These are phyloP conservation scores for Melampsora occidentalis DNA, from an alignment of 1,284 basidiomycete species.

Conservation along the genomic window DNA sequence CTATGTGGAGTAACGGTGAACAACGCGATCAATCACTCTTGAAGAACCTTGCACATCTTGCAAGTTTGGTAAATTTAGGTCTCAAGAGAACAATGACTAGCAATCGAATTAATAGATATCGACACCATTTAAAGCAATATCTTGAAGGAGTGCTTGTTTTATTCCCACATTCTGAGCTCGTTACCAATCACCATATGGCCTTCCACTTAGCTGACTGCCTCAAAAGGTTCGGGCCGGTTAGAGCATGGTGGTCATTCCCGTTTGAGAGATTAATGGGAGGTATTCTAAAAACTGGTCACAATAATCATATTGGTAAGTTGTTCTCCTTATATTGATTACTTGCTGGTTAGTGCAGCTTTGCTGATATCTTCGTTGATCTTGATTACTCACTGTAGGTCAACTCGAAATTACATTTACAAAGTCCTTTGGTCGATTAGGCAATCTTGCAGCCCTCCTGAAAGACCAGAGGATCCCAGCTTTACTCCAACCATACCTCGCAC, in stretches of 20 bases:
- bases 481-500: too few species aligned
- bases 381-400: neutral
- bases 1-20: neutral
- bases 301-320: conserved; percentile 10
- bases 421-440: neutral
- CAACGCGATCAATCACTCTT: conserved; percentile 6
- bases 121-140: conserved; percentile 4
- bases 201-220: conserved; percentile 25
- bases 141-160: conserved; percentile 1
- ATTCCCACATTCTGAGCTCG: neutral
- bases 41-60: conserved; percentile 23
- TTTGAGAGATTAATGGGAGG: conserved; percentile 10
- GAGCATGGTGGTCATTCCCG: conserved; percentile 19
- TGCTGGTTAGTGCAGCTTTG: neutral
- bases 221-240: conserved; percentile 6
- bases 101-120: neutral
- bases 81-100: conserved; percentile 12
- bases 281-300: conserved; percentile 6
- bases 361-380: neutral
- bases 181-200: conserved; percentile 14
- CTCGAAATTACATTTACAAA: neutral
- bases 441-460: too few species aligned
- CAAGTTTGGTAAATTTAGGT: neutral
- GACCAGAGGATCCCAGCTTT: too few species aligned
- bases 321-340: neutral